These are phyloP conservation scores for Lactarius hengduanensis DNA, from an alignment of 768 basidiomycete species.

Conservation along the genomic window DNA sequence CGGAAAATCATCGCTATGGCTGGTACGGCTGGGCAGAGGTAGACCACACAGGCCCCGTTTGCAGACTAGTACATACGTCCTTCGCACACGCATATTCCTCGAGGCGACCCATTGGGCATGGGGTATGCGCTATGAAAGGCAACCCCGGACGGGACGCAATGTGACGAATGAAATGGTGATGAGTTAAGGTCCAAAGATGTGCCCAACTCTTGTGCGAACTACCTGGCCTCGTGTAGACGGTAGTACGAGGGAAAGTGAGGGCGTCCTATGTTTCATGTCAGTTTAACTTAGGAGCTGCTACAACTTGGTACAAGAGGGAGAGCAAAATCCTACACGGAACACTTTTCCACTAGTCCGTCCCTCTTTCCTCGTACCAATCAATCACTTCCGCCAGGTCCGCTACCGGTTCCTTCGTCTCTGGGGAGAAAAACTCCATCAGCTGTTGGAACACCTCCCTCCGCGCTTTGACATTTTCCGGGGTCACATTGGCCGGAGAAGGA, in stretches of 20 bases:
- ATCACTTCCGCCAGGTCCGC: slow-evolving; percentile 64
- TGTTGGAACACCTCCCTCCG: slow-evolving; percentile 69
- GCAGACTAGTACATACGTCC: neutral
- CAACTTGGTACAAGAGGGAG: neutral
- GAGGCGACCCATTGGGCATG: neutral
- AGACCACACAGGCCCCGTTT: too few relatives aligned
- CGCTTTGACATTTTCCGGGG: slow-evolving; percentile 55
- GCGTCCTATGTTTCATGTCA: neutral
- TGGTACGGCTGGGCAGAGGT: neutral
- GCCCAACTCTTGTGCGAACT: too few relatives aligned
- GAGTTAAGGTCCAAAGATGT: neutral
- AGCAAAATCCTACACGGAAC: neutral
- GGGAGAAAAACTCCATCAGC: slow-evolving; percentile 60
- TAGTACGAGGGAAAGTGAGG: neutral
- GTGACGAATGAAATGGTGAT: neutral
- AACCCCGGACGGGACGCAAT: neutral
- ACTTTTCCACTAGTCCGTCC: slow-evolving; percentile 11
- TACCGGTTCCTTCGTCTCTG: slow-evolving; percentile 64
- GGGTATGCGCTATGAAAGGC: neutral
- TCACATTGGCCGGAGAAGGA: slow-evolving; percentile 30
- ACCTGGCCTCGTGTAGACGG: too few relatives aligned
- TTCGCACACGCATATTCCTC: slow-evolving; percentile 3
- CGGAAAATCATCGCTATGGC: neutral
- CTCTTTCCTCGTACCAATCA: slow-evolving; percentile 38
- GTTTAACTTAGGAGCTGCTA: neutral